Conservation (phyloP, 768 basidiomycete species). For the Favolaschia claudopus region DNA sequence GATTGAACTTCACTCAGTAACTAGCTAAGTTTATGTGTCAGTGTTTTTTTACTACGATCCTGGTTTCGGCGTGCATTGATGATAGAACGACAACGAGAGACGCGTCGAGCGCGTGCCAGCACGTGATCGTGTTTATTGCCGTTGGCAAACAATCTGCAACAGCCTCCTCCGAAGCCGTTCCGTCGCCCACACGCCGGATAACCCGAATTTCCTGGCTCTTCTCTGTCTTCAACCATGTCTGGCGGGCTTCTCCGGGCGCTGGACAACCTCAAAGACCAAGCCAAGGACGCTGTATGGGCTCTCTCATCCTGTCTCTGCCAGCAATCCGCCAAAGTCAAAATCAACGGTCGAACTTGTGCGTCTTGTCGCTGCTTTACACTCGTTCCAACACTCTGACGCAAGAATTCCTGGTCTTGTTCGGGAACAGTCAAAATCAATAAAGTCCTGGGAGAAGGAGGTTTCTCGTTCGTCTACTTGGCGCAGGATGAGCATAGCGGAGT, state of each 20-base stretch:
- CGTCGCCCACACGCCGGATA: too few relatives aligned
- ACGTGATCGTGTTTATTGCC: too few relatives aligned
- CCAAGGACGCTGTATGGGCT: constrained; percentile 84
- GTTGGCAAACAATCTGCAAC: background rate
- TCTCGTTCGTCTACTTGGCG: constrained; percentile 89
- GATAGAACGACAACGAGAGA: too few relatives aligned
- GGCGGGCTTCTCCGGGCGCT: constrained; percentile 53
- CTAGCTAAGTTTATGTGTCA: too few relatives aligned
- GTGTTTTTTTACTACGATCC: too few relatives aligned
- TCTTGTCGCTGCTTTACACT: constrained; percentile 1
- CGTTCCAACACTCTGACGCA: too few relatives aligned
- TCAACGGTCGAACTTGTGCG: constrained; percentile 91
- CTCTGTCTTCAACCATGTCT: constrained; percentile 15
- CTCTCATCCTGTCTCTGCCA: constrained; percentile 83
- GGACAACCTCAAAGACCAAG: constrained; percentile 72
- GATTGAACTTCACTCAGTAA: too few relatives aligned
- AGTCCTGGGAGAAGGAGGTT: constrained; percentile 95
- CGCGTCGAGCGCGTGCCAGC: too few relatives aligned
- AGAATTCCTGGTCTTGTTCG: too few relatives aligned
- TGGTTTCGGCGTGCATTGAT: too few relatives aligned
- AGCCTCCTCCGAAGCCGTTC: too few relatives aligned
- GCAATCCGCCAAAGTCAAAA: constrained; percentile 88
- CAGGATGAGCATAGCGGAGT: constrained; percentile 89
- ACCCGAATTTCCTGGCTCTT: background rate
- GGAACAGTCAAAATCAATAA: constrained; percentile 83